These are phyloP conservation scores for Didymellaceae sp. DNA, from an alignment of 2,329 filamentous ascomycete genomes.

Conservation along the genomic window DNA sequence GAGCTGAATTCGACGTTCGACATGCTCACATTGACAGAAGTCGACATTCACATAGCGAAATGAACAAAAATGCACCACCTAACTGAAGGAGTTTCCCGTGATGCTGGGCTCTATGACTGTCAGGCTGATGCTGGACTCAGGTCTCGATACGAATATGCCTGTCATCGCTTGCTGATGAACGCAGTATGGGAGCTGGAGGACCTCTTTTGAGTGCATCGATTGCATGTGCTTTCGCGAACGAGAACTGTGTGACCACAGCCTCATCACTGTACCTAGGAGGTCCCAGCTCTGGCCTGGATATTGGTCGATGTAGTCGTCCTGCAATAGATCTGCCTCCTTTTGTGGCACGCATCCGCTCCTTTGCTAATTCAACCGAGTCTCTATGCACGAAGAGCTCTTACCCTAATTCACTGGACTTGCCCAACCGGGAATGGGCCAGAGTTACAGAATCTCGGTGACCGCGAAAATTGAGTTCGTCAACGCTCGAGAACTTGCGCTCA, in stretches of 20 bases:
- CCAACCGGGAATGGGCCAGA: slow-evolving; percentile 37
- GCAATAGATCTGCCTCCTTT: too few species aligned
- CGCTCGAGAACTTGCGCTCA: slow-evolving; percentile 33
- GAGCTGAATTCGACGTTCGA: too few species aligned
- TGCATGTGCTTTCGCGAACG: slow-evolving; percentile 17
- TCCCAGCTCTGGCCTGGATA: neutral
- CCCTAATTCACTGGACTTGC: slow-evolving; percentile 22
- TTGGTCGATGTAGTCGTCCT: neutral
- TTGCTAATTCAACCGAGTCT: slow-evolving; percentile 33
- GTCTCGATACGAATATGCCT: slow-evolving; percentile 26
- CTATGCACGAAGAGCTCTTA: slow-evolving; percentile 31
- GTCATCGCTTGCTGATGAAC: neutral
- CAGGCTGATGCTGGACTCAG: neutral
- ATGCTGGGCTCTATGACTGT: too few species aligned
- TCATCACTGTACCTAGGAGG: neutral
- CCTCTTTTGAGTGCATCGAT: slow-evolving; percentile 17
- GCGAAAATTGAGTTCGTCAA: slow-evolving; percentile 36
- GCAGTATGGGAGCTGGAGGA: slow-evolving; percentile 17
- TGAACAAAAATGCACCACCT: too few species aligned
- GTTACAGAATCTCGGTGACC: slow-evolving; percentile 43
- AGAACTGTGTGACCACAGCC: neutral
- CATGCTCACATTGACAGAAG: too few species aligned
- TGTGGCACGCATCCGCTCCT: slow-evolving; percentile 37
- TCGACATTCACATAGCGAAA: too few species aligned
- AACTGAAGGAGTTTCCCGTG: too few species aligned